Evolutionary conservation across 192 early-diverging fungal species (phyloP).

Genomic region (Hyaloraphidium curvatum): DNA sequence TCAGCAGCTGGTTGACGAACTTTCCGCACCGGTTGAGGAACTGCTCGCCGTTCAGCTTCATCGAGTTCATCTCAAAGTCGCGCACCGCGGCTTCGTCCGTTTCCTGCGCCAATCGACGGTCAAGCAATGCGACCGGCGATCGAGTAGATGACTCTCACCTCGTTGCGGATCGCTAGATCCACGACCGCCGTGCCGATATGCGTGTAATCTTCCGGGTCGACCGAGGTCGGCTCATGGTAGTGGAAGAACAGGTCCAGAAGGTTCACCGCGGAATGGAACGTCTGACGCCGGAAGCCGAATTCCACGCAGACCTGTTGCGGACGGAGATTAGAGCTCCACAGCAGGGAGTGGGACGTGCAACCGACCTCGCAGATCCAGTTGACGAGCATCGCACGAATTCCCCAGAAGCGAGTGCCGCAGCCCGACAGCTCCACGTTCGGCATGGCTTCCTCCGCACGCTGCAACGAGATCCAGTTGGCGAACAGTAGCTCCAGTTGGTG

Average conservation of each 20-base stretch:
- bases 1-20: background rate
- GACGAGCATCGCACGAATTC: no score
- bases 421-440: no score
- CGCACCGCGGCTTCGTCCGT: background rate
- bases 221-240: no score
- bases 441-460: no score
- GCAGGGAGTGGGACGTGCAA: no score
- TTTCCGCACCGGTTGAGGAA: background rate
- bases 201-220: background rate
- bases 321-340: no score
- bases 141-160: background rate
- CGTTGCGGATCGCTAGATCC: background rate
- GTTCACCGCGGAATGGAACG: background rate
- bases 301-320: slow-evolving; percentile 3
- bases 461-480: no score
- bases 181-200: background rate
- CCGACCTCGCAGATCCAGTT: no score
- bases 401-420: no score
- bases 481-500: no score
- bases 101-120: background rate
- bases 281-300: background rate
- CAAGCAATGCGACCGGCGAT: background rate
- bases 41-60: background rate
- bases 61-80: background rate
- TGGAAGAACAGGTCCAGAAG: slow-evolving; percentile 1